phyloP scores from a whole-genome alignment of 2,329 filamentous ascomycete genomes.

The Hypoxylon sp. region DNA sequence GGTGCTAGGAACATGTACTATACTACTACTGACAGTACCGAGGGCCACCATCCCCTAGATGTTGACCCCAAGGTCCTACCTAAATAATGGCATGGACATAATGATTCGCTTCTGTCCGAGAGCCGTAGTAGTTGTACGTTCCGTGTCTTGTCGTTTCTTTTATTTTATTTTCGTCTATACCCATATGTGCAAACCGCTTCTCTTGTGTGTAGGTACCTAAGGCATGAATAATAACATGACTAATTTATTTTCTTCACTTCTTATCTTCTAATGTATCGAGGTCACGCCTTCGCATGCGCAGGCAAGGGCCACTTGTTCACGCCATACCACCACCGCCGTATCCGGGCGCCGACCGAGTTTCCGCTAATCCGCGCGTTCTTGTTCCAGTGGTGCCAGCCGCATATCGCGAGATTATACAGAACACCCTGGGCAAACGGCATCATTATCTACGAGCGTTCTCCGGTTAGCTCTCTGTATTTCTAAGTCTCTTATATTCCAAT shows the following conservation, averaged over 20 bases:
- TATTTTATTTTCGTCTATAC: background rate
- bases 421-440: conserved; percentile 90
- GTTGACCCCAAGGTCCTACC: background rate
- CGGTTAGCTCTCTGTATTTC: background rate
- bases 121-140: background rate
- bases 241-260: background rate
- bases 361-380: conserved; percentile 82
- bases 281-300: background rate
- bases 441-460: conserved; percentile 69
- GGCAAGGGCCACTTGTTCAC: conserved; percentile 92
- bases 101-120: background rate
- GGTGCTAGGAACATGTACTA: conserved; percentile 41
- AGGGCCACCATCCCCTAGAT: conserved; percentile 8
- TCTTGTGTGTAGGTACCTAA: background rate
- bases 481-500: background rate
- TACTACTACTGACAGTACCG: conserved; percentile 41
- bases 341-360: conserved; percentile 79
- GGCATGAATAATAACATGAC: background rate
- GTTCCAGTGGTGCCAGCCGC: conserved; percentile 94
- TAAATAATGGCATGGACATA: conserved; percentile 8
- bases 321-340: conserved; percentile 94
- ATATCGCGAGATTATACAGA: conserved; percentile 86
- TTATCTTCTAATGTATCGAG: background rate
- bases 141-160: background rate
- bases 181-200: background rate